phyloP scores from a whole-genome alignment of 805 yeast species.

The Metschnikowia picachoensis region DNA sequence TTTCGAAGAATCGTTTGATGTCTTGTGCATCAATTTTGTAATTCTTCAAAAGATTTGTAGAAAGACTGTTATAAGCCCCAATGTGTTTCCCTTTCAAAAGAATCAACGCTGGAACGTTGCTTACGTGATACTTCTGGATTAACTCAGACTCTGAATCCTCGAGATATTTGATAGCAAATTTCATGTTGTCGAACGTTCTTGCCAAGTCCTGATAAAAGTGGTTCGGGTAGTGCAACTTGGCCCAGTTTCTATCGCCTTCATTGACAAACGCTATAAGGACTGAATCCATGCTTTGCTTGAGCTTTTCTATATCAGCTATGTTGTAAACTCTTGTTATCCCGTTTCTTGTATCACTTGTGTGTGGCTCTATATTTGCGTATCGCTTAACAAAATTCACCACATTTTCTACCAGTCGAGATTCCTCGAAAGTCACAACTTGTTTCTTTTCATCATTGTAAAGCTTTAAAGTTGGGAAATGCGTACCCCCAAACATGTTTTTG shows the following conservation, averaged over 20 bases:
- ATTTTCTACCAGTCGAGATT: constrained; percentile 15
- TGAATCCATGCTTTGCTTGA: background rate
- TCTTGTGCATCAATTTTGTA: constrained; percentile 17
- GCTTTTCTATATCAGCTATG: constrained; percentile 1
- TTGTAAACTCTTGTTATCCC: background rate
- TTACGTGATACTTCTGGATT: constrained; percentile 24
- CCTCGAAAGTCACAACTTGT: constrained; percentile 35
- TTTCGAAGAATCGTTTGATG: constrained; percentile 12
- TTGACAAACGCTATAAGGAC: constrained; percentile 14
- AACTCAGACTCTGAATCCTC: constrained; percentile 21
- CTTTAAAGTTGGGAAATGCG: constrained; percentile 47
- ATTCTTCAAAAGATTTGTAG: constrained; percentile 18
- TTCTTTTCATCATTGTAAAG: constrained; percentile 42
- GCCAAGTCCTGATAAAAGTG: constrained; percentile 36
- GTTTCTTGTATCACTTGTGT: background rate
- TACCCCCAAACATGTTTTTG: constrained; percentile 36
- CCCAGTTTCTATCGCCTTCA: constrained; percentile 25
- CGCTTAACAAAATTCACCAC: constrained; percentile 10
- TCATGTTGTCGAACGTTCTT: constrained; percentile 7
- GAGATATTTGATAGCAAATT: constrained; percentile 26
- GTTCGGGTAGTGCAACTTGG: constrained; percentile 26
- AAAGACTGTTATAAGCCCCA: constrained; percentile 23
- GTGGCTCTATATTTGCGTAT: constrained; percentile 8
- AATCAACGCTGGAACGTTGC: constrained; percentile 31
- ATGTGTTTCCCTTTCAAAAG: constrained; percentile 24